phyloP scores from a whole-genome alignment of 164 flowering plant species.

The Kingdonia uniflora region DNA sequence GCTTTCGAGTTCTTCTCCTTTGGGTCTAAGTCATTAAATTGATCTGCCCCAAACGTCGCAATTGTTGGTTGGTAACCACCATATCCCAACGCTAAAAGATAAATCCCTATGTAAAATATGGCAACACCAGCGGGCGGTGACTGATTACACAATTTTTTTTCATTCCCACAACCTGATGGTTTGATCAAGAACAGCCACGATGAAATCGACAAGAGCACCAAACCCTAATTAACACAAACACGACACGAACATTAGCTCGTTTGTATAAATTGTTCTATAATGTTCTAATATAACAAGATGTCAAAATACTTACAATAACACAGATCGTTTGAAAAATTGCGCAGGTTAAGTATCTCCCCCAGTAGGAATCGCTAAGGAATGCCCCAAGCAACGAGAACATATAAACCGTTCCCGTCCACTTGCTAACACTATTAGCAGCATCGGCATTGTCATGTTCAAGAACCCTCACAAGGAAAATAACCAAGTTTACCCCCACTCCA shows the following conservation, averaged over 20 bases:
- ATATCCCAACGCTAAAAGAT: constrained; percentile 76
- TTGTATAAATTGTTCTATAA: too few species aligned
- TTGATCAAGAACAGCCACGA: constrained; percentile 54
- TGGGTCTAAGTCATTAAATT: constrained; percentile 47
- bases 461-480: constrained; percentile 71
- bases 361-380: constrained; percentile 25
- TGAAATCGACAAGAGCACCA: constrained; percentile 47
- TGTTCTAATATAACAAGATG: too few species aligned
- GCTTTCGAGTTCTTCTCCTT: constrained; percentile 24
- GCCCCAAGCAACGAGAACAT: constrained; percentile 71
- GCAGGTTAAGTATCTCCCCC: constrained; percentile 80
- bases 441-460: constrained; percentile 66
- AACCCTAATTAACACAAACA: constrained; percentile 34
- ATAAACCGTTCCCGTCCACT: constrained; percentile 41
- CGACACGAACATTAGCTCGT: too few species aligned
- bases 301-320: constrained; percentile 40
- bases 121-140: constrained; percentile 24
- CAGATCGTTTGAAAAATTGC: constrained; percentile 61
- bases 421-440: constrained; percentile 11
- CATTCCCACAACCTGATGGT: constrained; percentile 62
- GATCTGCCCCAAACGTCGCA: constrained; percentile 94
- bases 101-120: constrained; percentile 62
- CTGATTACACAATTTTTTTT: constrained; percentile 23
- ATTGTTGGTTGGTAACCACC: constrained; percentile 92
- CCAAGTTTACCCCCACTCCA: constrained; percentile 83